Evolutionary conservation across 371 early-diverging fungal genomes (phyloP).

Genomic region (Scutellospora calospora): DNA sequence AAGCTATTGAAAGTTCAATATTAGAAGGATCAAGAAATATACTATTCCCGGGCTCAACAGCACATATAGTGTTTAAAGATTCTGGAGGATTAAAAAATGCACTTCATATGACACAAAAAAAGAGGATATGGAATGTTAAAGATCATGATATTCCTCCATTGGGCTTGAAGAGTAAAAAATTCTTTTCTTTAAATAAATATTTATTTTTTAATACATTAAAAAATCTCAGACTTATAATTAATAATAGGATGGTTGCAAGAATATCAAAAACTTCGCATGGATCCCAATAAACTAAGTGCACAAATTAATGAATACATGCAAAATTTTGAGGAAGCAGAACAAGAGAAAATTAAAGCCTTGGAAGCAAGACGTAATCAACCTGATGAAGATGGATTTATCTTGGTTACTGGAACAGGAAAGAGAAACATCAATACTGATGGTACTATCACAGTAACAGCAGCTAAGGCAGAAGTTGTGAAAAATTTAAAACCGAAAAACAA

Average conservation of each 20-base stretch:
- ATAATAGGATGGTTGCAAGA: slow-evolving; percentile 25
- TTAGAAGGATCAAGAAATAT: slow-evolving; percentile 42
- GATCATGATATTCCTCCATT: slow-evolving; percentile 60
- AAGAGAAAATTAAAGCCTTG: slow-evolving; percentile 70
- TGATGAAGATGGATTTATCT: slow-evolving; percentile 95
- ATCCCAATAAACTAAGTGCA: slow-evolving; percentile 57
- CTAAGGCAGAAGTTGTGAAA: slow-evolving; percentile 59
- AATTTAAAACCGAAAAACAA: slow-evolving; percentile 70
- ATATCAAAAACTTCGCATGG: slow-evolving; percentile 48
- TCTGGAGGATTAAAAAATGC: slow-evolving; percentile 68
- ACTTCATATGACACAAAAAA: slow-evolving; percentile 67
- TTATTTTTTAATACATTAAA: background rate
- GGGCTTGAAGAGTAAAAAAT: slow-evolving; percentile 62
- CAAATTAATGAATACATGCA: slow-evolving; percentile 79
- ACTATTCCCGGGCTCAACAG: slow-evolving; percentile 67
- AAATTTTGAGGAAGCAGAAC: slow-evolving; percentile 84
- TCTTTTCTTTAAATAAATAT: slow-evolving; percentile 4
- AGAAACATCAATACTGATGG: slow-evolving; percentile 68
- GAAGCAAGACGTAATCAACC: slow-evolving; percentile 75
- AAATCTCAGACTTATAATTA: background rate
- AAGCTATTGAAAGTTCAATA: slow-evolving; percentile 41
- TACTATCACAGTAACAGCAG: slow-evolving; percentile 64
- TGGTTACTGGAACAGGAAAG: slow-evolving; percentile 77
- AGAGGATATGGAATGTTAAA: slow-evolving; percentile 67
- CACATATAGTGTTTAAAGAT: slow-evolving; percentile 82